Base-by-base conservation (phyloP, 2,329 filamentous ascomycete genomes). In the Hymenoscyphus linearis region DNA sequence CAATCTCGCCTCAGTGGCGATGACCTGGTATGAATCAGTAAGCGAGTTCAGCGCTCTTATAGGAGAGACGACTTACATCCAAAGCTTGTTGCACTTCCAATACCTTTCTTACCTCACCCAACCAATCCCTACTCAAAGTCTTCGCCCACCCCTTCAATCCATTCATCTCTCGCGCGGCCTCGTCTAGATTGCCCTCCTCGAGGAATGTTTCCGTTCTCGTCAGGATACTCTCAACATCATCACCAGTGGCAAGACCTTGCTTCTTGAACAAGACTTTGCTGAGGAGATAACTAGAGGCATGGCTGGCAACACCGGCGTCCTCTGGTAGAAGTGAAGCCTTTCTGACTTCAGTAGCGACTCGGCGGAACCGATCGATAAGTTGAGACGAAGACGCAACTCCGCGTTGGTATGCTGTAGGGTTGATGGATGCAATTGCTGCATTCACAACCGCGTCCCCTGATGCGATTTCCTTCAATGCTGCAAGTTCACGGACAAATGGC, bases 201-300 rank as follows among this genome's bases (percentile, higher is more conserved):
- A 99, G 82, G 68, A 91, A 83, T 7, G 87, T 92, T 77, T 99
- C 93, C 1, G 95, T 93, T 65, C 95, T 84, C 2, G 90, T 90
- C 54, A 99, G 83, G 62, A 98, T 88, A 71, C 92, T 96, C 81
- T 99, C 95, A 25, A 98, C 93, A 72, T 98, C 93, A 68, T 91
- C 83, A 22, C 93, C 92, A 26, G 86, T 86, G 0, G 91, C 89
- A 54, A 95, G 80, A 10, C 89, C 90, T 71, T 89, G 87, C 83
- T 98, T 98, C 81, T 91, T 92, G 84, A 99, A 98, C 79, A 98
- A 86, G 58, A 98, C 82, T 78, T 96, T 96, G 80, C 91, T 96
- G 70, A 99, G 80, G 54, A 96, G 82, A 75, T 91, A 88, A 74
- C 90, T 95, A 52, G 92, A 93, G 2, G 93, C 92, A 75, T 99